Conservation (phyloP, 345 rosid species). For the Turritis glabra region DNA sequence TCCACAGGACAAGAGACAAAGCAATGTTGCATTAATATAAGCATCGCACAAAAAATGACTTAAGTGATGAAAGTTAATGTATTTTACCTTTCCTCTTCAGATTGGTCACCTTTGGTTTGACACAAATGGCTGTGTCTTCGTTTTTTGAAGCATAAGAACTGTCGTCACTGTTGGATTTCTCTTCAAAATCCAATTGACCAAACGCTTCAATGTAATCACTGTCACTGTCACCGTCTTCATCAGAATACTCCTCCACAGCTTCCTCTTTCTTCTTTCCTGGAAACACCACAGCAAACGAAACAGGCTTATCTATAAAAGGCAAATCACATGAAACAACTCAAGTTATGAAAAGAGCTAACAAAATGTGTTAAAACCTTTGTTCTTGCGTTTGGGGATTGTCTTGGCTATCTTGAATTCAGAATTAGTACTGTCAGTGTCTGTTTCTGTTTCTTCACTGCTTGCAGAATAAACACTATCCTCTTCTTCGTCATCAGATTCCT, state of each 20-base stretch:
- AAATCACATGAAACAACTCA: neutral
- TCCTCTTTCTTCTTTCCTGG: constrained; percentile 3
- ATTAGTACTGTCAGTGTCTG: neutral
- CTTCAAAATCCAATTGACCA: neutral
- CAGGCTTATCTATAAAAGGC: neutral
- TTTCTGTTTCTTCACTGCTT: neutral
- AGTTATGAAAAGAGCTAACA: neutral
- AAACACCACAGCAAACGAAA: constrained; percentile 20
- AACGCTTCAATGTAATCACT: constrained; percentile 2
- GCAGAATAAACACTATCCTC: neutral
- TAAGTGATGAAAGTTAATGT: constrained; percentile 3
- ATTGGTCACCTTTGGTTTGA: constrained; percentile 3
- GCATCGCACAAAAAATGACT: neutral
- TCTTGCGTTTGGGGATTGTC: neutral
- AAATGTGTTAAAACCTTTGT: neutral
- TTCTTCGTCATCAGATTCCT: neutral
- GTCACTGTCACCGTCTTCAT: constrained; percentile 7
- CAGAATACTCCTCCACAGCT: neutral
- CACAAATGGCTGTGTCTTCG: neutral
- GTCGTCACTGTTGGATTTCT: constrained; percentile 1
- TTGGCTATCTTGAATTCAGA: neutral
- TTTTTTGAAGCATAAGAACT: constrained; percentile 14
- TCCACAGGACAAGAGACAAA: constrained; percentile 1
- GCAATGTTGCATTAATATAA: neutral
- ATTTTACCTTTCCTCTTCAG: constrained; percentile 7